phyloP scores from a whole-genome alignment of 257 asterid genomes.

The Scutellaria minor region DNA sequence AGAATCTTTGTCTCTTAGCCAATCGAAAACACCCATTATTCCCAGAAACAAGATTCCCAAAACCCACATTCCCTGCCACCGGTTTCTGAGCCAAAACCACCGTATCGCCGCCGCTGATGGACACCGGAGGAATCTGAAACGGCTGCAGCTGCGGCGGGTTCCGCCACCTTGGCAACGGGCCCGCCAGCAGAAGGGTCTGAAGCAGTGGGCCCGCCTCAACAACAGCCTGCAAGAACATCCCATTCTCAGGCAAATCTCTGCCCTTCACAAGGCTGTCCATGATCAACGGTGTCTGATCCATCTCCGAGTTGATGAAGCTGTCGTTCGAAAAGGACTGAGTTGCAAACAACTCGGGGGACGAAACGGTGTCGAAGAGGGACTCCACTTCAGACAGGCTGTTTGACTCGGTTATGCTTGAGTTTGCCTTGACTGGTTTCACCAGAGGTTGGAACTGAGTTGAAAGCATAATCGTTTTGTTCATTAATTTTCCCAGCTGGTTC shows the following conservation, averaged over 20 bases:
- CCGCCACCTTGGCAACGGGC: constrained; percentile 82
- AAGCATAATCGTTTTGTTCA: constrained; percentile 33
- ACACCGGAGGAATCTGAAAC: constrained; percentile 61
- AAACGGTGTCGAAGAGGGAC: constrained; percentile 51
- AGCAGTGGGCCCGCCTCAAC: constrained; percentile 69
- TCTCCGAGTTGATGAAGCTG: neutral
- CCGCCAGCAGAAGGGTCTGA: constrained; percentile 66
- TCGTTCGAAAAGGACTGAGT: constrained; percentile 6
- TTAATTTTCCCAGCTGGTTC: constrained; percentile 45
- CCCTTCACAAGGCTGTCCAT: constrained; percentile 57
- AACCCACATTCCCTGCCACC: constrained; percentile 29
- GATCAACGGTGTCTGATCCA: constrained; percentile 49
- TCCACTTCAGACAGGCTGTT: constrained; percentile 61
- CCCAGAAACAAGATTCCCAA: constrained; percentile 36
- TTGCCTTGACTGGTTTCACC: constrained; percentile 43
- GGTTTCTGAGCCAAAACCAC: constrained; percentile 38
- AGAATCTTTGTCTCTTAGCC: constrained; percentile 58
- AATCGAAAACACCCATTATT: constrained; percentile 36
- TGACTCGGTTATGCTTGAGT: constrained; percentile 68
- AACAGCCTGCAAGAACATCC: constrained; percentile 65
- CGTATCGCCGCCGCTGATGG: constrained; percentile 46
- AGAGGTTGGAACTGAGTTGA: constrained; percentile 1
- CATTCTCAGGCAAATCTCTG: constrained; percentile 58
- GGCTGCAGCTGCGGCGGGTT: constrained; percentile 76
- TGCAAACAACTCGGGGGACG: constrained; percentile 49